Evolutionary conservation across 768 basidiomycete genomes (phyloP), one percentile per base, ranked within the genome.

Genomic region (Naganishia randhawae): DNA sequence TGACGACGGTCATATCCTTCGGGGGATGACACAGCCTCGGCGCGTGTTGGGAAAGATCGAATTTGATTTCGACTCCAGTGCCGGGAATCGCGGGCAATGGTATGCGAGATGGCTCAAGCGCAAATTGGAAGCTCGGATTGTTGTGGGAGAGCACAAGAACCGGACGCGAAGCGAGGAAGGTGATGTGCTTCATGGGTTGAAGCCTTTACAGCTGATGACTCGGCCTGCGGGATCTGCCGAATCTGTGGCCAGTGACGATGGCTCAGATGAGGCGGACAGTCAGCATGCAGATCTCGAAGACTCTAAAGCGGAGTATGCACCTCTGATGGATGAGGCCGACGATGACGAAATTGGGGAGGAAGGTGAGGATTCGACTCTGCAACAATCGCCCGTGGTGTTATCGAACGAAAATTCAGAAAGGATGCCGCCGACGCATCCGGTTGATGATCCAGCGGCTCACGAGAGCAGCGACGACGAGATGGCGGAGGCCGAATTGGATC

Each of bases 41-140:
- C 29, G 31, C 1, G 87, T 94, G 66, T 83, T 85, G 50, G 92
- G 90, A 5, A 86, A 85, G 32, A 84, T 95, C 32, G 91, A 94
- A 79, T 92, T 94, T 76, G 92, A 94, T 79, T 85, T 94, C 52
- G 92, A 94, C 80, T n/a, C 55, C 35, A 35, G 11, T 39, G 19
- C n/a, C 31, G 69, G 85, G 52, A 82, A 83, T 39, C 84, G 86
- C 69, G 92, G 92, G 19, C 84, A 85, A 32, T 94, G 92, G 92
- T 89, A 87, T 73, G 81, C 85, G 19, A 81, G 86, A 0, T 95
- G 90, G 89, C 69, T 86, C 25, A 55, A 62, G 33, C 51, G 53
- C 27, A 65, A 71, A 11, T 53, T 65, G 3, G 48, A 71, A 62
- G 50, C 39, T 57, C 55, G 35, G 39, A 16, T 39, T 22, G n/a